phyloP scores from a whole-genome alignment of 768 basidiomycete genomes.

The Termitomyces sp. region DNA sequence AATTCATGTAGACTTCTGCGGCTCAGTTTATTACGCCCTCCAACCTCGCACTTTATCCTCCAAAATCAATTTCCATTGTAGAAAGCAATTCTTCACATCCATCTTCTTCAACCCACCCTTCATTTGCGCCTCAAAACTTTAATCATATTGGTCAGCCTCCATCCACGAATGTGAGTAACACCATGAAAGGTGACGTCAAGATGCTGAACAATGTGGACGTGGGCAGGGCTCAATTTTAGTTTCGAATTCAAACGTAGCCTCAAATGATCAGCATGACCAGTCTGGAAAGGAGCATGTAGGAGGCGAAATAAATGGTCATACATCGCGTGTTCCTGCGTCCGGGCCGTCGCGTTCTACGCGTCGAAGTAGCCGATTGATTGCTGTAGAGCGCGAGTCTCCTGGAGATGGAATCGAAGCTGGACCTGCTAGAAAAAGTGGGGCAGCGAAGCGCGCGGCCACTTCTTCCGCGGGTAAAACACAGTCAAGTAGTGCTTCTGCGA shows the following conservation, averaged over 20 bases:
- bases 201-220: not conserved
- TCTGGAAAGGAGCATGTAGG: not conserved
- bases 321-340: conserved; percentile 1
- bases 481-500: conserved; percentile 6
- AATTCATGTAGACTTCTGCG: not conserved
- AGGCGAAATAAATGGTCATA: not conserved
- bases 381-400: not conserved
- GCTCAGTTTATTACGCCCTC: not conserved
- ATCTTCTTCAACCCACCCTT: not conserved
- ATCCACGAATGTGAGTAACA: not conserved
- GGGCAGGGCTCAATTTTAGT: conserved; percentile 10
- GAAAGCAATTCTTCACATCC: not conserved
- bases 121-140: too few species aligned
- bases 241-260: not conserved
- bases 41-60: not conserved
- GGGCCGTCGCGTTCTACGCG: conserved; percentile 11
- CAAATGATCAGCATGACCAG: not conserved
- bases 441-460: conserved; percentile 7
- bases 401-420: not conserved
- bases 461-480: conserved; percentile 4
- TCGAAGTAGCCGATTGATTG: conserved; percentile 7
- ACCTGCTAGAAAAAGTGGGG: conserved; percentile 10
- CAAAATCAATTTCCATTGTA: not conserved
- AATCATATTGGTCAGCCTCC: not conserved
- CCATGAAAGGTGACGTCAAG: not conserved